phyloP scores from a whole-genome alignment of 1,139 yeast genomes.

The Saccharomyces hybrid region DNA sequence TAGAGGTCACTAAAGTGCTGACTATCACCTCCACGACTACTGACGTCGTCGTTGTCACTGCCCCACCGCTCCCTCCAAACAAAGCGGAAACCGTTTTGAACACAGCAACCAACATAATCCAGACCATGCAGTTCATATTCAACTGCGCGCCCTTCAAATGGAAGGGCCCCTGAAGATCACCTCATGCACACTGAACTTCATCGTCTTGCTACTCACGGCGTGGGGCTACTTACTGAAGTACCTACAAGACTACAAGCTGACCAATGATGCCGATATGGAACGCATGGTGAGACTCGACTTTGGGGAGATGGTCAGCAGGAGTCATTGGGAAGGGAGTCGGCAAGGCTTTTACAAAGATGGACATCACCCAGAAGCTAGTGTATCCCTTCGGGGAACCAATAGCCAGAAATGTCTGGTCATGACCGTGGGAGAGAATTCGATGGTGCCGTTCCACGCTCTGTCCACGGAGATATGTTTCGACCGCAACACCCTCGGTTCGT shows the following conservation, averaged over 20 bases:
- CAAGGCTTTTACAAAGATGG: neutral
- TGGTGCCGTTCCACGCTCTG: neutral
- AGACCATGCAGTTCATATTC: neutral
- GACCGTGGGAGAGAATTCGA: neutral
- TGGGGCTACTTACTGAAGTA: neutral
- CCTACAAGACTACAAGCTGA: neutral
- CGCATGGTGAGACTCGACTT: neutral
- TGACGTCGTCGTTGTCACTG: neutral
- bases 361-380: neutral
- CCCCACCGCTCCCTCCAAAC: neutral
- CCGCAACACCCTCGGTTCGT: neutral
- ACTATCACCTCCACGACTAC: neutral
- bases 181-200: neutral
- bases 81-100: neutral
- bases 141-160: neutral
- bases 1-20: neutral
- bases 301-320: neutral
- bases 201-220: neutral
- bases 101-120: neutral
- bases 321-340: neutral
- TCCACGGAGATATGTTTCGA: neutral
- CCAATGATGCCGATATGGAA: neutral
- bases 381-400: neutral
- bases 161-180: neutral
- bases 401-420: neutral